phyloP scores from a whole-genome alignment of 305 asterid species.

The Fraxinus sp. region DNA sequence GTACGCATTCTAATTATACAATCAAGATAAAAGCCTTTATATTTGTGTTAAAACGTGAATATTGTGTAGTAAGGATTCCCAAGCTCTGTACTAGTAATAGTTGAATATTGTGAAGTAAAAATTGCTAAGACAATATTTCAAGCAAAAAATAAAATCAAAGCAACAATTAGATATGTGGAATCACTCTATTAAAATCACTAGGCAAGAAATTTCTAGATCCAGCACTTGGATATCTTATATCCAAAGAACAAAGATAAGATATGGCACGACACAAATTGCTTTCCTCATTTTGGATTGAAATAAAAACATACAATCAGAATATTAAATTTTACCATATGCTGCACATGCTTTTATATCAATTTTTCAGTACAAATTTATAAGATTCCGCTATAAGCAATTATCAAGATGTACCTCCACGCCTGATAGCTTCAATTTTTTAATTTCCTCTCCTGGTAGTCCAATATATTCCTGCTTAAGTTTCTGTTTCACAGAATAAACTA shows the following conservation, averaged over 20 bases:
- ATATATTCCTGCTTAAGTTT: constrained; percentile 74
- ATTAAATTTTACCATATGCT: not conserved
- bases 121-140: not conserved
- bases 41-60: not conserved
- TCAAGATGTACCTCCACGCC: constrained; percentile 72
- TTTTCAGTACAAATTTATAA: not conserved
- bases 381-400: constrained; percentile 4
- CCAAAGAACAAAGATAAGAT: not conserved
- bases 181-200: not conserved
- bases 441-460: constrained; percentile 67
- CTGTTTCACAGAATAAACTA: constrained; percentile 74
- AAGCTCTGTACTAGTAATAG: not conserved
- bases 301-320: not conserved
- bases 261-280: not conserved
- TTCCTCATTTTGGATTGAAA: not conserved
- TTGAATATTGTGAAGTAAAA: not conserved
- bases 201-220: not conserved
- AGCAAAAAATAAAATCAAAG: constrained; percentile 8
- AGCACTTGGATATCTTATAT: not conserved
- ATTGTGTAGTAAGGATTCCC: not conserved
- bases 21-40: not conserved
- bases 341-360: not conserved
- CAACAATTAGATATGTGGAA: not conserved
- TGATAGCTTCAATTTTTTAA: constrained; percentile 67
- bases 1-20: not conserved